Percentiles rank a stretch among this genome's conserved stretches.
Evolutionary conservation across 306 rosid species (phyloP).

Genomic region (Psophocarpus tetragonolobus): DNA sequence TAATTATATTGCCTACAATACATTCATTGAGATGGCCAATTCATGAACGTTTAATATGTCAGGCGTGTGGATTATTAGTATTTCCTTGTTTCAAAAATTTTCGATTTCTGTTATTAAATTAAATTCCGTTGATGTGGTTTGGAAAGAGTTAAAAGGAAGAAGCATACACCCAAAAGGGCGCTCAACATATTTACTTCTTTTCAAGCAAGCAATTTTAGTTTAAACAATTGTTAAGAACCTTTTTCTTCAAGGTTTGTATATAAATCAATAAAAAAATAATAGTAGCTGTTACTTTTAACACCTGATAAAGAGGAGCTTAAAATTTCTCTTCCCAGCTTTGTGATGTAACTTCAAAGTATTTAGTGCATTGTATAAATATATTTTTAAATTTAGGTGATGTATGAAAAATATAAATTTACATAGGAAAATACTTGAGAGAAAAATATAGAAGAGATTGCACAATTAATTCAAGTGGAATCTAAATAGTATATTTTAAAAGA

Average conservation of each 20-base stretch:
- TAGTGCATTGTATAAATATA: not conserved
- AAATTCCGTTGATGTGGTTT: not conserved
- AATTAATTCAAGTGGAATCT: not conserved
- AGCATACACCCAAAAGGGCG: not conserved
- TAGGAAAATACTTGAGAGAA: not conserved
- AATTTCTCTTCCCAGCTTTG: not conserved
- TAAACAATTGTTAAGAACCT: not conserved
- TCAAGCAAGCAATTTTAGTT: not conserved
- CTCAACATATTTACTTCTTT: not conserved
- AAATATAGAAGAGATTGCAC: not conserved
- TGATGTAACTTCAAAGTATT: not conserved
- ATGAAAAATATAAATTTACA: not conserved
- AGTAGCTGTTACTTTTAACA: not conserved
- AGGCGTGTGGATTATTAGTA: not conserved
- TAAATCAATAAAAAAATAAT: not conserved
- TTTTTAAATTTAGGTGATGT: not conserved
- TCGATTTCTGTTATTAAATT: not conserved
- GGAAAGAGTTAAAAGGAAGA: not conserved
- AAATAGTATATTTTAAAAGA: not conserved
- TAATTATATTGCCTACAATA: not conserved
- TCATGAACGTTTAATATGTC: not conserved
- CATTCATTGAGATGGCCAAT: not conserved
- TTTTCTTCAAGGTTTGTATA: not conserved
- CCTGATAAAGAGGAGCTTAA: not conserved
- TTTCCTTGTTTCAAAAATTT: not conserved